A percentile compares a stretch with the other conserved stretches of the same genome.
phyloP scores from a whole-genome alignment of 495 filamentous ascomycete genomes.

The Neurospora sp. region DNA sequence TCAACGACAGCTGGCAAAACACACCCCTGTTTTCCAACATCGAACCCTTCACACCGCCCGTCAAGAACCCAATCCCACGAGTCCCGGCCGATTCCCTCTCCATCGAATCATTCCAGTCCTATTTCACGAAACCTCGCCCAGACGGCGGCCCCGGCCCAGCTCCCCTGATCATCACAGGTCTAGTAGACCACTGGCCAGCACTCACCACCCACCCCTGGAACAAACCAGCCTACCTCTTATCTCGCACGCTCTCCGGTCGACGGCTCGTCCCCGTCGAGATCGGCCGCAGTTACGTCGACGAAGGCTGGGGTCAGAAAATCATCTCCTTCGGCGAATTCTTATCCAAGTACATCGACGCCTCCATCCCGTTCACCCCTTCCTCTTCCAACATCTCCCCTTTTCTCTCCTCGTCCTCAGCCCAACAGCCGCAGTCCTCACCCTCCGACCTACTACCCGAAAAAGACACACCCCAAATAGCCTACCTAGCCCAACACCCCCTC shows the following conservation, averaged over 20 bases:
- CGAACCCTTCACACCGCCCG: conserved; percentile 33
- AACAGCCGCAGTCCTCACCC: background rate
- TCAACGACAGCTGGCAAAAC: conserved; percentile 2
- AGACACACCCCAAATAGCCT: conserved; percentile 37
- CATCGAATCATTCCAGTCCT: conserved; percentile 53
- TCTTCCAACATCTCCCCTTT: background rate
- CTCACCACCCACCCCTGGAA: conserved; percentile 58
- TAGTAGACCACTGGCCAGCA: conserved; percentile 69
- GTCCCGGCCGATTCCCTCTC: conserved; percentile 27
- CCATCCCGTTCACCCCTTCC: background rate
- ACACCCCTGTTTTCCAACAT: conserved; percentile 30
- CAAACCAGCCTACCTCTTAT: conserved; percentile 61
- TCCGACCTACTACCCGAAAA: background rate
- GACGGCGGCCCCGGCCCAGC: conserved; percentile 21
- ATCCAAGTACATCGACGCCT: conserved; percentile 38
- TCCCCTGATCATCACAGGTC: conserved; percentile 61
- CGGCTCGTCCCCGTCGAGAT: conserved; percentile 82
- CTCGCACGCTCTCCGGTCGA: conserved; percentile 63
- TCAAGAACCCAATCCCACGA: conserved; percentile 25
- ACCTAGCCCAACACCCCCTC: conserved; percentile 86
- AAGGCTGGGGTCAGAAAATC: conserved; percentile 76
- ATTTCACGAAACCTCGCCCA: conserved; percentile 32
- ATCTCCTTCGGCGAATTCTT: conserved; percentile 69
- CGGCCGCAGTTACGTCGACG: conserved; percentile 81
- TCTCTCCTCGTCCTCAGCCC: background rate